Base-by-base conservation (phyloP, 106 monocot species). In the Phalaenopsis equestris region DNA sequence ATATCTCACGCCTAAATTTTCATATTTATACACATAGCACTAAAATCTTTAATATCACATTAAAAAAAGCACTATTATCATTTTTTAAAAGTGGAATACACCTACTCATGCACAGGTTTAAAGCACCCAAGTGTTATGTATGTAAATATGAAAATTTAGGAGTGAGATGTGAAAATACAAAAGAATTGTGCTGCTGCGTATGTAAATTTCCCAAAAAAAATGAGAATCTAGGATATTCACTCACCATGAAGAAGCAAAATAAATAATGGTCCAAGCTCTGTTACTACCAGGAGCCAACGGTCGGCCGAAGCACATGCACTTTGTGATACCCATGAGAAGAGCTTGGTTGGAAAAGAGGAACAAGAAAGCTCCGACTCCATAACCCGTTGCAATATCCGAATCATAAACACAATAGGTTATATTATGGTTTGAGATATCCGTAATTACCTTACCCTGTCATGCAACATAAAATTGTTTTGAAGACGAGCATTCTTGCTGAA, bases 251-350 rank as follows among this genome's bases (percentile, higher is more conserved):
- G 91, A 91, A 55, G 88, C 73, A 77, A 99, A 99, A 78, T 94
- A 99, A 83, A 99, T 94, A 19, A 99, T 99, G 37, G 98, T 89
- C 98, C 98, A 99, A 42, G 98, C 98, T 83, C 98, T 87, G 78
- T 75, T 92, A 38, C 86, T 81, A 42, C 98, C 98, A 21, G 98
- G 94, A 41, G 90, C 90, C 81, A 99, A 84, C 41, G 98, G 98
- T 68, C 75, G 82, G 56, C 98, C 94, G 58, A 99, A 99, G 76
- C 94, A 99, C 98, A 99, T 87, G 85, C 98, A 99, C 79, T 87
- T 94, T 2, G 98, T 99, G 42, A 99, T 87, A 17, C 73, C 85
- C 98, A 99, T 99, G 2, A 99, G 81, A 8, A 94, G 77, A 14
- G 88, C 84, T 73, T 99, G 88, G 30, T 90, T 81, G 37, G 92